Base-by-base conservation (phyloP, 805 yeast genomes). In the Vanderwaltozyma polyspora region DNA sequence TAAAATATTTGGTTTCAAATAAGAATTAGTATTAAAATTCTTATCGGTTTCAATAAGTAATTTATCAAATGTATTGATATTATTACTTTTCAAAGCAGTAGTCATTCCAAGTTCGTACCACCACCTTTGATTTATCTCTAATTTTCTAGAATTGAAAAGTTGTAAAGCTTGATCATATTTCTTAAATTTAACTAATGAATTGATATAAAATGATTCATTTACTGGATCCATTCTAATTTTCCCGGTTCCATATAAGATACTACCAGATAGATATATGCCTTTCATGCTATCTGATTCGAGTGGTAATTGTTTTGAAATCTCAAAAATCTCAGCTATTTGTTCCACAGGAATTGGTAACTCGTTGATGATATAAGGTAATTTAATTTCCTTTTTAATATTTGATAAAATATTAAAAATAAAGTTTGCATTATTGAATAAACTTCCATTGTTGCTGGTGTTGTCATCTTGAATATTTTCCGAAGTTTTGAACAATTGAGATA, bases 31-130 rank as follows among this genome's bases (percentile, higher is more conserved):
- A 23, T 49, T 41, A 35, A 48, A 63, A 29, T 42, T 44, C 0
- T 42, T 35, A 27, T 50, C 43, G 2, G 64, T 57, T 6, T 49
- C 43, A 1, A 37, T 22, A 3, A 65, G 55, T 2, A 63, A 29
- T 2, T 42, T 42, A 28, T 64, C 64, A 17, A 72, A 71, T n/a
- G 46, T 44, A 4, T 40, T 51, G 5, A 64, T 35, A 22, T 59
- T 48, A 12, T 52, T 53, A n/a, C 48, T 44, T 6, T 57, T 50
- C 23, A 72, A 40, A 30, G 62, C 55, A 5, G 67, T 55, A 37
- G 57, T 58, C 36, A 64, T 52, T n/a, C 75, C 72, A 17, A 66
- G 37, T 33, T 72, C 77, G 38, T 56, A 53, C 78, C 78, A 72
- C 62, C 74, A 72, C 35, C 74, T 49, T 38, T 68, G 63, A 21